These are phyloP conservation scores for Elsinoe ampelina DNA, from an alignment of 2,329 filamentous ascomycete genomes.

Conservation along the genomic window DNA sequence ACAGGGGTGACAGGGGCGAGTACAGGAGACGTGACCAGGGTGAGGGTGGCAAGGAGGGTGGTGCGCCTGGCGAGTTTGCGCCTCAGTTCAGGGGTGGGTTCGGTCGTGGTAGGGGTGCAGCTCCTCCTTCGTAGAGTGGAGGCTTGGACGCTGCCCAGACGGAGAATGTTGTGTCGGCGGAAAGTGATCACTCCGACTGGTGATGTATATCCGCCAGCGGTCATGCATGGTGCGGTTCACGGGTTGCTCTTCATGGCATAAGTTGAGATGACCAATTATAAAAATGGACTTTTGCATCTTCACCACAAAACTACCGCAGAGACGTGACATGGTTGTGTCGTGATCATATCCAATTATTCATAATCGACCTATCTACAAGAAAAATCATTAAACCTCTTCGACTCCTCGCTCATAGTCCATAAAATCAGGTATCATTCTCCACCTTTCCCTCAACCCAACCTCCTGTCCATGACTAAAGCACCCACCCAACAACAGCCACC, in stretches of 20 bases:
- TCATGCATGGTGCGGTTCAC: neutral
- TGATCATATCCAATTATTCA: neutral
- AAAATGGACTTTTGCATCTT: slow-evolving; percentile 8
- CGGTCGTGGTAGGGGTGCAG: slow-evolving; percentile 75
- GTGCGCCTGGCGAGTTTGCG: slow-evolving; percentile 83
- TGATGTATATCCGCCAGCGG: neutral
- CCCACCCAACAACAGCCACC: neutral
- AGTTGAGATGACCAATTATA: neutral
- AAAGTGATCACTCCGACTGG: neutral
- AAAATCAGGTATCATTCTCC: slow-evolving; percentile 7
- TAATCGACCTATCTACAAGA: neutral
- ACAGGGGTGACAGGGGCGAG: slow-evolving; percentile 54
- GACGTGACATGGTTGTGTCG: neutral
- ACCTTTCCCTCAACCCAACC: neutral
- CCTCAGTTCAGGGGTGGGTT: slow-evolving; percentile 56
- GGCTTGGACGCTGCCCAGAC: neutral
- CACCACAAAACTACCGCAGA: neutral
- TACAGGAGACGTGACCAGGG: slow-evolving; percentile 73
- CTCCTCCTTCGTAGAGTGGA: slow-evolving; percentile 34
- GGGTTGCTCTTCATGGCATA: neutral
- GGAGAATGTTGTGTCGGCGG: neutral
- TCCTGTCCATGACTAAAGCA: neutral
- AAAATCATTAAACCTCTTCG: neutral
- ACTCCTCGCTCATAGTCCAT: slow-evolving; percentile 2
- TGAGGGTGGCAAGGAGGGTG: slow-evolving; percentile 70